Evolutionary conservation across 305 asterid genomes (phyloP), one percentile per base, ranked within the genome.

Genomic region (Stenogyne calaminthoides): DNA sequence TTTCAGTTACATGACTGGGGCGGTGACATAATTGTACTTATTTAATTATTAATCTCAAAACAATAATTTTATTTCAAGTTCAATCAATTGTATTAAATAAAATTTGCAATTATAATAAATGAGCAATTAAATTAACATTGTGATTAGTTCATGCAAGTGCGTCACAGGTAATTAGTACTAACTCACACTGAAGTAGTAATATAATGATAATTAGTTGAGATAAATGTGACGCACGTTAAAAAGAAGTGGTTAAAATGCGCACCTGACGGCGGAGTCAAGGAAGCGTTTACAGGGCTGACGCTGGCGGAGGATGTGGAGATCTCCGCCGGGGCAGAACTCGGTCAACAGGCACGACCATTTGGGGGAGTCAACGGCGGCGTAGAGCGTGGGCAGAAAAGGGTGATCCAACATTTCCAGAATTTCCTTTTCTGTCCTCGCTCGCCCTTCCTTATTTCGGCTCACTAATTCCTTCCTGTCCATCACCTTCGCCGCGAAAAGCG

Each of bases 271-370:
- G 76, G 96, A 90, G 25, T 90, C 96, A 15, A 91, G 85, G 86
- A 90, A 94, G 47, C 97, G 95, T 84, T 90, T 94, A 36, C 82
- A 78, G 6, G 98, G 96, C 83, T 94, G 99, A 1, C 96, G 96
- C 80, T 94, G 99, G 29, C 99, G 97, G 89, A 94, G 95, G 64
- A 94, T 92, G 75, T 94, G 99, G 22, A 94, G 90, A 80, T 94
- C 99, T 19, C 99, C 99, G 76, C 99, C 99, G 80, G 99, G 99
- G 71, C 98, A 92, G 78, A 92, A 92, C 81, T 94, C 99, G 18
- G 98, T 94, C 70, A 94, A 46, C 0, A 94, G 85, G 49, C 99
- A 94, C 62, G 89, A 85, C 98, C 98, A 94, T 59, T 89, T 94
- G 4, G 93, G 92, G 0, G 98, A 84, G 27, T 94, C 99, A 3